Percentiles rank a stretch among this genome's conserved stretches.
Evolutionary conservation across 768 basidiomycete species (phyloP).

Genomic region (Pulveroboletus sp.): DNA sequence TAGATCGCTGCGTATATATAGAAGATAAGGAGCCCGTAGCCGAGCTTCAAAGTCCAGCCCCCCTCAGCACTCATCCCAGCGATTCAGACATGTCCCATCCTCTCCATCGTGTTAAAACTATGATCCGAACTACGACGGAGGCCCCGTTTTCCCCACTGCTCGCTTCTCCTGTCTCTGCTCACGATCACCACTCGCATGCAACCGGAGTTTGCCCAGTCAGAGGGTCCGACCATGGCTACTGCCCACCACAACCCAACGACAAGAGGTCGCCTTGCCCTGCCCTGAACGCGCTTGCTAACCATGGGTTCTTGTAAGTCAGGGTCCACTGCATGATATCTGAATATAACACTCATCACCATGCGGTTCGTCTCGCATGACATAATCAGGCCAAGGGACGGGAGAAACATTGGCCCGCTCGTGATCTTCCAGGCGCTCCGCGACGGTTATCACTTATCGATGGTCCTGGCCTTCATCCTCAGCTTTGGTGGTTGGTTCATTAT

Average conservation of each 20-base stretch:
- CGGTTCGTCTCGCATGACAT: too few relatives aligned
- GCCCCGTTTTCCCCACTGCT: slow-evolving; percentile 5
- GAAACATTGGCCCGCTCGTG: slow-evolving; percentile 37
- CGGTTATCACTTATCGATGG: slow-evolving; percentile 47
- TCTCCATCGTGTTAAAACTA: neutral
- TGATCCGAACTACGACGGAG: neutral
- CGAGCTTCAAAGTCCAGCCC: neutral
- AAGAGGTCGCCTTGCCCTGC: slow-evolving; percentile 68
- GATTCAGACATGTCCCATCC: slow-evolving; percentile 3
- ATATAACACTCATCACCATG: too few relatives aligned
- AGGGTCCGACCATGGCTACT: slow-evolving; percentile 36
- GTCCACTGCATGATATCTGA: neutral
- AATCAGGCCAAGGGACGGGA: slow-evolving; percentile 47
- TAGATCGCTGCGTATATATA: slow-evolving; percentile 1
- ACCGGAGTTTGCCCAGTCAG: slow-evolving; percentile 38
- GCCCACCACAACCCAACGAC: slow-evolving; percentile 43
- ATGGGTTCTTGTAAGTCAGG: slow-evolving; percentile 62
- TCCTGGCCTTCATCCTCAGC: slow-evolving; percentile 45
- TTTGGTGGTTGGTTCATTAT: slow-evolving; percentile 46
- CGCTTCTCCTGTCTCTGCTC: slow-evolving; percentile 9
- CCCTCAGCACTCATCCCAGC: neutral
- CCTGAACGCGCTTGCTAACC: slow-evolving; percentile 69
- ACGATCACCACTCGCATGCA: slow-evolving; percentile 21
- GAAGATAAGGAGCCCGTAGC: neutral
- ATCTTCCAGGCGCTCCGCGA: slow-evolving; percentile 41